Base-by-base conservation (phyloP, 805 yeast genomes). In the Suhomyces tanzawaensis region DNA sequence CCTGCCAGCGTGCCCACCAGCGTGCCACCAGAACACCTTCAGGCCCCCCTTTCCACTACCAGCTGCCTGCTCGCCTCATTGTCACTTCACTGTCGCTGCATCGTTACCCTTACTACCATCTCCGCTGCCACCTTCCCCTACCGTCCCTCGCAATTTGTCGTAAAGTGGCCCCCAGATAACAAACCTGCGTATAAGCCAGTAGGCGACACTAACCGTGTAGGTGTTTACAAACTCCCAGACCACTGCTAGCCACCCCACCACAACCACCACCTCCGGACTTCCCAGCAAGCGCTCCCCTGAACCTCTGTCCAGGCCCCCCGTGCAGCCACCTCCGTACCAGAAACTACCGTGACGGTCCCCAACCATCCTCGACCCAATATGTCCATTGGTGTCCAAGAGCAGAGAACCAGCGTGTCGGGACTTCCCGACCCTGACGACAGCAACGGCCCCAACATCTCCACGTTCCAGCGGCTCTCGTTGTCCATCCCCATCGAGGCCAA, bases 401-500 rank as follows among this genome's bases (percentile, higher is more conserved):
- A 28, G 30, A 4, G 12, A 14, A 15, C 30, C 12, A 13, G 11
- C 7, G 22, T 23, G 19, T 15, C 26, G 27, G 34, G 12, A 26
- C 17, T 28, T 27, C 21, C 31, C 22, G 21, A 19, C 7, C 12
- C 36, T 18, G 15, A 15, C 17, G 18, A 19, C 11, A 9, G 24
- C n/a, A 7, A 29, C 12, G 25, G 18, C 11, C 17, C 33, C 18
- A 19, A 24, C 19, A 19, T 24, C 23, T 19, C 47, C 22, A n/a
- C n/a, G n/a, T 48, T 57, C 40, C 57, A 47, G 40, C 41, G 53
- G 22, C 53, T 58, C 22, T 52, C 52, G 39, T 47, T 57, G n/a
- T 50, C 62, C 11, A 51, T 55, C 19, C 60, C 61, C 19, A 26
- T 53, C 9, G 64, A 59, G 36, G 48, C 56, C 37, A 47, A 53